Evolutionary conservation across 1,139 yeast species (phyloP).

Genomic region (Sugiyamaella xylanicola): DNA sequence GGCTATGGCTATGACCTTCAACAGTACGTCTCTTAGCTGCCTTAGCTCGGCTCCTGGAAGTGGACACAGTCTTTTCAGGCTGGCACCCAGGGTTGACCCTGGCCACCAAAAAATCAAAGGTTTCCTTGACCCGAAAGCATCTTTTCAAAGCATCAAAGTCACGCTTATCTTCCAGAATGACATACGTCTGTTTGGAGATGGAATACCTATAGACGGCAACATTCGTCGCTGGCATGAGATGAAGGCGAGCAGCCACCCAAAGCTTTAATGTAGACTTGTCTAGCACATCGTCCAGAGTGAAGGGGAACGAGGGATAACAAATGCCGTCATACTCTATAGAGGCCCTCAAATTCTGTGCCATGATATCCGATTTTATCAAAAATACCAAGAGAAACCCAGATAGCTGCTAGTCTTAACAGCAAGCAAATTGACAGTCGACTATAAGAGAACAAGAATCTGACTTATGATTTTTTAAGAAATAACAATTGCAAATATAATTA

Average conservation of each 20-base stretch:
- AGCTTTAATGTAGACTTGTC: constrained; percentile 1
- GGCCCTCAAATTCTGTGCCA: background rate
- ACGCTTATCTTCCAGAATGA: constrained; percentile 44
- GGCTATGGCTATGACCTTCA: background rate
- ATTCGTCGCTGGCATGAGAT: constrained; percentile 8
- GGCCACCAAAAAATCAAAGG: constrained; percentile 28
- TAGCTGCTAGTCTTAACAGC: too few species aligned
- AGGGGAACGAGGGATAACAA: background rate
- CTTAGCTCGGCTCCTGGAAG: background rate
- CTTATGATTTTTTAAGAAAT: too few species aligned
- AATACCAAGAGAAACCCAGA: too few species aligned
- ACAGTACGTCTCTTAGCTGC: background rate
- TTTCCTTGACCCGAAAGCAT: constrained; percentile 46
- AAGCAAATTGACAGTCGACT: too few species aligned
- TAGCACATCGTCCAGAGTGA: constrained; percentile 5
- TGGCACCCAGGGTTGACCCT: constrained; percentile 3
- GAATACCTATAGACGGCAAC: constrained; percentile 31
- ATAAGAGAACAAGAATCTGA: too few species aligned
- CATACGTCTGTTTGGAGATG: constrained; percentile 44
- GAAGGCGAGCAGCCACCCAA: constrained; percentile 7
- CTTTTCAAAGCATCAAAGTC: constrained; percentile 53
- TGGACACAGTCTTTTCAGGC: background rate
- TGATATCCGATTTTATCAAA: background rate
- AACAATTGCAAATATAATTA: too few species aligned
- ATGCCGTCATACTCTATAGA: constrained; percentile 8